Base-by-base conservation (phyloP, 768 basidiomycete genomes). In the Kondoa malvinella region DNA sequence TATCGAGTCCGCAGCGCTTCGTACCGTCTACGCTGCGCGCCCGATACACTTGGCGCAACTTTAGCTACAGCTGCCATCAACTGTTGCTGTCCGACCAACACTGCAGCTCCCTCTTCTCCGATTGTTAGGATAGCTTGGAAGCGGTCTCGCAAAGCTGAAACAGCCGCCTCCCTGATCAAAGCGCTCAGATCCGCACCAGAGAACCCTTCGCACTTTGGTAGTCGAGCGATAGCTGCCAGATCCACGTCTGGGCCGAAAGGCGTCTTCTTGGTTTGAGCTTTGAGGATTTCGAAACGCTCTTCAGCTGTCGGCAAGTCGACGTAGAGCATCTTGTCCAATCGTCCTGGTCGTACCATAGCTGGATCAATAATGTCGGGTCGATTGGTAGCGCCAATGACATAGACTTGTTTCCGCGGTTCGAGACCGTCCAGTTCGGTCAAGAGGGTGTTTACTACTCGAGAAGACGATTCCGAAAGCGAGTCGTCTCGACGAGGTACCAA, bases 321-420 rank as follows among this genome's bases (percentile, higher is more conserved):
- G 76, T 97, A 92, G 57, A 97, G 88, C 76, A 96, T 92, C 69
- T 90, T 81, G 77, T 96, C 92, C 74, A 96, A 92, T 69, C 92
- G 81, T 3, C 92, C 92, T 4, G 92, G 92, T 30, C 92, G 80
- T 64, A 89, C 80, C 69, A 96, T 80, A 0, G 92, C 92, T 57
- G 92, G 92, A 75, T 96, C 92, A 67, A 96, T 90, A 27, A 91
- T 88, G 75, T 96, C 92, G 3, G 90, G 92, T 34, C 92, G 81
- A 77, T 96, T 95, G 1, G 92, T 97, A 0, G 95, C 96, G 0
- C 89, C 95, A 71, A 99, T 89, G 34, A 97, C 89, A 12, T 95
- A 89, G 25, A 97, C 89, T 57, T 73, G 73, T 33, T 72, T 73
- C 58, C 71, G 70, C 2, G 73, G 66, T 21, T 73, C 76, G 75